phyloP scores from a whole-genome alignment of 441 rosid genomes.

The Populus hybrid region DNA sequence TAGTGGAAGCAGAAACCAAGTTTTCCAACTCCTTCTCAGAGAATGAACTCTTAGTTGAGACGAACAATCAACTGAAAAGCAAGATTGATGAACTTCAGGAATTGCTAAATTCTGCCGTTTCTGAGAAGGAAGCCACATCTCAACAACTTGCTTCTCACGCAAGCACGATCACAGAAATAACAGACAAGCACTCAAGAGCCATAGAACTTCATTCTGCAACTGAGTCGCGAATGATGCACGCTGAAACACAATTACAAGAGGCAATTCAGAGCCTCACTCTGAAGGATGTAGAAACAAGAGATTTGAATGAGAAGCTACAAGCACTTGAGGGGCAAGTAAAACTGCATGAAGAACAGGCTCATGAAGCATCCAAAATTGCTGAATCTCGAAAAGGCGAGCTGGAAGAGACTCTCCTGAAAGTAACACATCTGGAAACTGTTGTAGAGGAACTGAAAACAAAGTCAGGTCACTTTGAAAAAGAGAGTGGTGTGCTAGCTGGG shows the following conservation, averaged over 20 bases:
- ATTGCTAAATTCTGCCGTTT: conserved; percentile 45
- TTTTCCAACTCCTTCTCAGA: conserved; percentile 58
- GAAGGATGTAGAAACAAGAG: conserved; percentile 52
- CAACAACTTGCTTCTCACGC: conserved; percentile 52
- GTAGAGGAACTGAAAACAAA: conserved; percentile 59
- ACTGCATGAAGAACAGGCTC: conserved; percentile 46
- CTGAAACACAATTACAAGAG: conserved; percentile 52
- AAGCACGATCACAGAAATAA: conserved; percentile 41
- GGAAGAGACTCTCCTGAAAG: conserved; percentile 51
- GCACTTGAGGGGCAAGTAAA: conserved; percentile 54
- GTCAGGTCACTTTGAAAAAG: conserved; percentile 60
- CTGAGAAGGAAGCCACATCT: conserved; percentile 63
- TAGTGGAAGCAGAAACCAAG: conserved; percentile 54
- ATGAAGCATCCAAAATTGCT: conserved; percentile 50
- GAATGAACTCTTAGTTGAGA: conserved; percentile 62
- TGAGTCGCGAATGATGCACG: conserved; percentile 37
- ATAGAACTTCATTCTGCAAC: conserved; percentile 48
- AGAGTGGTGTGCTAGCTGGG: conserved; percentile 69
- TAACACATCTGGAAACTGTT: conserved; percentile 56
- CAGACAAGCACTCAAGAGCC: conserved; percentile 55
- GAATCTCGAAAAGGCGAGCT: conserved; percentile 58
- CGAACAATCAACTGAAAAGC: conserved; percentile 71
- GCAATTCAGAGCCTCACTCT: conserved; percentile 41
- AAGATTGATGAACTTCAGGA: conserved; percentile 74
- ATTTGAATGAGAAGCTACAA: conserved; percentile 58